These are phyloP conservation scores for Phytophthora pinifolia DNA, from an alignment of 352 stramenopile species.

Conservation along the genomic window DNA sequence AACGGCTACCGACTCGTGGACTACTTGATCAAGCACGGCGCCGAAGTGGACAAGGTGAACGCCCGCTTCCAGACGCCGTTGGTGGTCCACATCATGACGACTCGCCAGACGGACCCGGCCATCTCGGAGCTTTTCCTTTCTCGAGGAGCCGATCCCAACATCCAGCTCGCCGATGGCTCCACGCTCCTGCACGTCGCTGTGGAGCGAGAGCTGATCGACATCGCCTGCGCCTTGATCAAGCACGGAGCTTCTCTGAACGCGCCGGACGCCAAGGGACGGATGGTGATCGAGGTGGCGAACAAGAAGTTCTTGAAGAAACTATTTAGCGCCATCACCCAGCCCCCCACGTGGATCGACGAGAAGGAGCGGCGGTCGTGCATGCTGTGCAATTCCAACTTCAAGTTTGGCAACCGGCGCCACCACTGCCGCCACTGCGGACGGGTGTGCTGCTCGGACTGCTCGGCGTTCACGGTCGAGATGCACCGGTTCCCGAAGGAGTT, in stretches of 20 bases:
- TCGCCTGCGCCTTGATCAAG: conserved; percentile 70
- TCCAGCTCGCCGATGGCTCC: conserved; percentile 77
- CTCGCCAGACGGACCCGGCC: conserved; percentile 75
- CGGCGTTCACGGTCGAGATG: conserved; percentile 76
- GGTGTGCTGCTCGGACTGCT: conserved; percentile 86
- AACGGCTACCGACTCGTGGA: conserved; percentile 80
- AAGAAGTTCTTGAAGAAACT: conserved; percentile 85
- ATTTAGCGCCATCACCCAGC: conserved; percentile 72
- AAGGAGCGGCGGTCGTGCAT: conserved; percentile 75
- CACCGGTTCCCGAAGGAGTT: conserved; percentile 87
- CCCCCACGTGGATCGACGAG: conserved; percentile 81
- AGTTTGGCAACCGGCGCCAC: conserved; percentile 79
- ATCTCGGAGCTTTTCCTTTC: conserved; percentile 76
- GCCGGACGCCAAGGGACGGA: conserved; percentile 64
- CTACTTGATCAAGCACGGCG: conserved; percentile 83
- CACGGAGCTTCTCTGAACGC: conserved; percentile 75
- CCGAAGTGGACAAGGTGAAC: conserved; percentile 86
- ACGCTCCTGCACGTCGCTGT: conserved; percentile 83
- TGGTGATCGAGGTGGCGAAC: conserved; percentile 77
- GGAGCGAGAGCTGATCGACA: conserved; percentile 80
- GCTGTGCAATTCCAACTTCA: conserved; percentile 70
- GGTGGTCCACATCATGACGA: conserved; percentile 87
- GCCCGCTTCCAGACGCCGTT: conserved; percentile 73
- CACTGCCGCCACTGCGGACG: conserved; percentile 86
- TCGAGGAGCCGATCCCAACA: conserved; percentile 66